Evolutionary conservation across 768 basidiomycete genomes (phyloP), one percentile per base, ranked within the genome.

Genomic region (Auriscalpium microsporum): DNA sequence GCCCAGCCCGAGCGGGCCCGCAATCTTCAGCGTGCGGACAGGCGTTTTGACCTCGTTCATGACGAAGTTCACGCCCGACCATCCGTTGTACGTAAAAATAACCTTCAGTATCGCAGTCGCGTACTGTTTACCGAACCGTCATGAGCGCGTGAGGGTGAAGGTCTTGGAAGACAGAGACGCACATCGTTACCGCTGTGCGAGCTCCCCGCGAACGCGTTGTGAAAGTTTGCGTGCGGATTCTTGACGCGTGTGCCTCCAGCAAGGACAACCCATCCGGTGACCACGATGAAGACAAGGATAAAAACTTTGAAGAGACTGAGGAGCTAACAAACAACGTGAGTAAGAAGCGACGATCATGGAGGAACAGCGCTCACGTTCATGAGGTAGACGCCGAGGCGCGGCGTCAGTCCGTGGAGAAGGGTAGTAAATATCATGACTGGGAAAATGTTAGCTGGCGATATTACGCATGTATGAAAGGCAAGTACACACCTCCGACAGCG

Each of bases 221-320:
- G 71, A 65, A 86, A 86, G 65, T 83, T 82, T 37, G 70, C 73
- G 48, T 76, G 72, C 0, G 84, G 81, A 64, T 85, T 75, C 44
- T 72, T 44, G n/a, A 86, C 73, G 9, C 71, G 72, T 2, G 82
- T 83, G 52, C 74, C 70, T 1, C 82, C 84, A 4, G 77, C 75
- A 11, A 86, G 73, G 10, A 85, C 84, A 21, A 79, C 79, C 71
- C 81, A 78, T 1, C 82, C 81, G 73, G 80, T 76, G 44, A 83
- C 65, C 1, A 81, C 76, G 45, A 86, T 67, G 57, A 83, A 75
- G n/a, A 78, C 23, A 0, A 84, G 69, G 50, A 83, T 78, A 11
- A 71, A 51, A 4, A 78, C 75, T 63, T 83, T 83, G 71, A 82
- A 80, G 23, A 79, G 56, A 33, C 78, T 73, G 37, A 83, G 67